Evolutionary conservation across 2,329 filamentous ascomycete genomes (phyloP).

Genomic region (Hypoxylon sp.): DNA sequence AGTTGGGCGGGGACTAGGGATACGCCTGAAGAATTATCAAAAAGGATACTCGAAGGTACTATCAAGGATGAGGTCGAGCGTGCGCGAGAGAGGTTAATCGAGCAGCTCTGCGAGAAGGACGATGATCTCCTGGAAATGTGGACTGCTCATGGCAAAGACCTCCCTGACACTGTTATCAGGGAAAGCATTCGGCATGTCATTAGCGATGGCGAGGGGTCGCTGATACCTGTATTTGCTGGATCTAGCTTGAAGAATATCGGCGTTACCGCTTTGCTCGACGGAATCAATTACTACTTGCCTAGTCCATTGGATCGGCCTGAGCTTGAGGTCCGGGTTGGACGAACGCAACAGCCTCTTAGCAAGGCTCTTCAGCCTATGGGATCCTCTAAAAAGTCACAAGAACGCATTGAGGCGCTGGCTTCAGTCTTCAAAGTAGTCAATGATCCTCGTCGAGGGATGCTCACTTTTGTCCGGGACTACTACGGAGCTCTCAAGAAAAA

Average conservation of each 20-base stretch:
- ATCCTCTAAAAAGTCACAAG: conserved; percentile 56
- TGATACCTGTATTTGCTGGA: conserved; percentile 90
- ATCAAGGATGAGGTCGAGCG: conserved; percentile 78
- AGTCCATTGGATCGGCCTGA: conserved; percentile 85
- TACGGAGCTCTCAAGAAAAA: conserved; percentile 84
- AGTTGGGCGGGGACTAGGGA: conserved; percentile 72
- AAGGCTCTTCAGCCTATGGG: conserved; percentile 57
- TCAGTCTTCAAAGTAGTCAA: conserved; percentile 96
- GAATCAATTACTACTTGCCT: conserved; percentile 88
- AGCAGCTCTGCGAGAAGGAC: conserved; percentile 89
- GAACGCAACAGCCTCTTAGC: conserved; percentile 63
- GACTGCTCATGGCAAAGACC: conserved; percentile 81
- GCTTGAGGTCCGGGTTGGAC: conserved; percentile 79
- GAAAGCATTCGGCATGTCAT: conserved; percentile 82
- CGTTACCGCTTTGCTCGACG: conserved; percentile 91
- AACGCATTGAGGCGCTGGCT: conserved; percentile 63
- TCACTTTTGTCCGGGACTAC: conserved; percentile 94
- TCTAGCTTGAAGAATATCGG: conserved; percentile 96
- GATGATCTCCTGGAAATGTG: conserved; percentile 88
- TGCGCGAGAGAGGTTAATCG: conserved; percentile 83
- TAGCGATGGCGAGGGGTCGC: conserved; percentile 74
- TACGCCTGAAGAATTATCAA: conserved; percentile 59
- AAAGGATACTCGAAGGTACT: conserved; percentile 65
- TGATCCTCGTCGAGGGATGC: conserved; percentile 85
- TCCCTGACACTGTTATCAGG: conserved; percentile 77